Evolutionary conservation across 2,329 filamentous ascomycete genomes (phyloP).

Genomic region (Stemphylium beticola): DNA sequence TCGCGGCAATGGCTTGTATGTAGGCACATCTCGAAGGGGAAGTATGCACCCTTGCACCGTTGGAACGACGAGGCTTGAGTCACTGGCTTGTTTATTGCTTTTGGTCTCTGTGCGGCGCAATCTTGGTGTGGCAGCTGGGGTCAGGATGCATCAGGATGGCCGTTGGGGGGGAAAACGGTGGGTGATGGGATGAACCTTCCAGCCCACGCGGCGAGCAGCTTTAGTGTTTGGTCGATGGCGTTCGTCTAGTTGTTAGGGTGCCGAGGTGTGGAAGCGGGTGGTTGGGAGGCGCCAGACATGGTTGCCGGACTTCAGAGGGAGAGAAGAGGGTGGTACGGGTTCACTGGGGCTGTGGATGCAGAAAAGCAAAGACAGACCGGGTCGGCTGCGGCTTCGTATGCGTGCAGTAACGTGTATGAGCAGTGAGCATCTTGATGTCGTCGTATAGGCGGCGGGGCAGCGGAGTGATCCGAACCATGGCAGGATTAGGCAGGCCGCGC

Average conservation of each 20-base stretch:
- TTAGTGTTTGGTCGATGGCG: neutral
- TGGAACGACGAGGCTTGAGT: too few species aligned
- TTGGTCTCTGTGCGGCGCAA: neutral
- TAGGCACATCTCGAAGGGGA: constrained; percentile 1
- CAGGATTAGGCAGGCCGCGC: constrained; percentile 5
- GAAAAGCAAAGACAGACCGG: constrained; percentile 2
- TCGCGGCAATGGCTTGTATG: neutral
- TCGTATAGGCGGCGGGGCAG: constrained; percentile 5
- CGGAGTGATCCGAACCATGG: constrained; percentile 9
- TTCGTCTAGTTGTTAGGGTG: neutral
- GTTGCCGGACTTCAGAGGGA: neutral
- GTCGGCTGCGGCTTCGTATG: neutral
- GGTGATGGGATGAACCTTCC: constrained; percentile 5
- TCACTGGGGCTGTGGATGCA: neutral
- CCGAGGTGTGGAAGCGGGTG: neutral
- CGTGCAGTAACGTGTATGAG: neutral
- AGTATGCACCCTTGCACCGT: neutral
- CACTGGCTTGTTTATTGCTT: neutral
- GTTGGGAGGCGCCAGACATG: neutral
- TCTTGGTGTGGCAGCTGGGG: neutral
- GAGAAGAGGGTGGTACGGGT: too few species aligned
- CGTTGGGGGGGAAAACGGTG: neutral
- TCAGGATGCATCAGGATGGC: neutral
- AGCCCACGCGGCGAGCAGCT: constrained; percentile 1
- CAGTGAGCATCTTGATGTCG: neutral